Percentiles rank a stretch among this genome's conserved stretches.
phyloP scores from a whole-genome alignment of 768 basidiomycete species.

The Lentinula sp. region DNA sequence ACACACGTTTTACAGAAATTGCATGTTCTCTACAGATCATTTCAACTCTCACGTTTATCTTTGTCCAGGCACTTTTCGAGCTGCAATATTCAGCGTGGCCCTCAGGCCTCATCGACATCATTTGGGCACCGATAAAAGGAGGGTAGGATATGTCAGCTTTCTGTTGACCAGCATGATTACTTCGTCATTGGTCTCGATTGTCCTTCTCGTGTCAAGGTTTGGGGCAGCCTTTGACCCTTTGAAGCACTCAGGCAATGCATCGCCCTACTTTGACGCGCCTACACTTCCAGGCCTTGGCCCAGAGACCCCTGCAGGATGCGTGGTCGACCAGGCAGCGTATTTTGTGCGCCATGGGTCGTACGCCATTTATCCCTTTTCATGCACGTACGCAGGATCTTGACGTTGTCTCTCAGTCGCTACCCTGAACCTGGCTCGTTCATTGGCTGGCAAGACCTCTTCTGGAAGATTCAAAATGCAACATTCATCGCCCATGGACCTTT shows the following conservation, averaged over 20 bases:
- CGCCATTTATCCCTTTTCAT: constrained; percentile 5
- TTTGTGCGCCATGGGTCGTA: constrained; percentile 37
- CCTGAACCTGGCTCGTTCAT: constrained; percentile 33
- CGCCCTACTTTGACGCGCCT: constrained; percentile 38
- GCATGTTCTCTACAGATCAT: not conserved
- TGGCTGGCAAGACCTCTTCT: constrained; percentile 31
- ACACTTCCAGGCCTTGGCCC: constrained; percentile 25
- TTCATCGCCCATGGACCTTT: constrained; percentile 32
- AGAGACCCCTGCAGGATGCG: constrained; percentile 29
- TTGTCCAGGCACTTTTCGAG: not conserved
- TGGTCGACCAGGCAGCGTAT: constrained; percentile 38
- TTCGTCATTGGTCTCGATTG: not conserved
- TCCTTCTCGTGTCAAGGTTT: not conserved
- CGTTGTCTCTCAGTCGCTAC: constrained; percentile 23
- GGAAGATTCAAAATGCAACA: constrained; percentile 33
- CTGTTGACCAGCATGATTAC: not conserved
- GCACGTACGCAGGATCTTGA: not conserved
- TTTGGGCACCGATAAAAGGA: not conserved
- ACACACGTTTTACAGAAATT: not conserved
- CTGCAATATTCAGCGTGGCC: not conserved
- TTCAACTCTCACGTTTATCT: not conserved
- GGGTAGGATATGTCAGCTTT: too few relatives aligned
- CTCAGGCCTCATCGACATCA: not conserved
- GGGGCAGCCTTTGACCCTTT: constrained; percentile 26
- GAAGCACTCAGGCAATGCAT: constrained; percentile 35